A percentile compares a stretch with the other conserved stretches of the same genome.
Evolutionary conservation across 306 rosid species (phyloP).

Genomic region (Vicia villosa): DNA sequence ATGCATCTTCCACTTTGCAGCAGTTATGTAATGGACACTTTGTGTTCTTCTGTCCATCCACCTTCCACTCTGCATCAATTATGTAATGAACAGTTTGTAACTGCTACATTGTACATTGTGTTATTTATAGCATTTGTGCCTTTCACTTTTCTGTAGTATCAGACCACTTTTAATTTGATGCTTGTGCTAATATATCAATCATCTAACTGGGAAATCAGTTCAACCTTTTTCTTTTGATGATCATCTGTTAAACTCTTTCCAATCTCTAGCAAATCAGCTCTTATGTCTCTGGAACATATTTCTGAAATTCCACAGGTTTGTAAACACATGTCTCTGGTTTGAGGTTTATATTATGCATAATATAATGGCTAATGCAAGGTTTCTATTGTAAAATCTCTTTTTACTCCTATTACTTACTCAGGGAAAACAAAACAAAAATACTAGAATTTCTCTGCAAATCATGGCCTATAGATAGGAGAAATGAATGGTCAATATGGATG

Average conservation of each 20-base stretch:
- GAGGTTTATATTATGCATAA: not conserved
- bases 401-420: conserved; percentile 41
- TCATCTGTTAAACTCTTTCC: conserved; percentile 49
- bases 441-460: conserved; percentile 67
- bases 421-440: conserved; percentile 77
- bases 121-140: no score
- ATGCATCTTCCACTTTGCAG: no score
- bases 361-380: not conserved
- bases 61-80: no score
- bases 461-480: conserved; percentile 78
- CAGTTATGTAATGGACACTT: no score
- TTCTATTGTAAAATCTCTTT: conserved; percentile 21
- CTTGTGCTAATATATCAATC: conserved; percentile 35
- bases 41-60: no score
- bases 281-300: conserved; percentile 77
- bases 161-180: no score
- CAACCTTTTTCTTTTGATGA: conserved; percentile 55
- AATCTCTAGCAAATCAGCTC: conserved; percentile 70
- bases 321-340: conserved; percentile 24
- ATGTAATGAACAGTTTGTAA: no score
- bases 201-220: conserved; percentile 45
- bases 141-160: no score
- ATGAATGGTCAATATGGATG: conserved; percentile 99
- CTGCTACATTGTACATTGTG: no score
- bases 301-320: conserved; percentile 86